phyloP scores from a whole-genome alignment of 1,139 yeast species.

The Nakaseomyces kungkrabaensis region DNA sequence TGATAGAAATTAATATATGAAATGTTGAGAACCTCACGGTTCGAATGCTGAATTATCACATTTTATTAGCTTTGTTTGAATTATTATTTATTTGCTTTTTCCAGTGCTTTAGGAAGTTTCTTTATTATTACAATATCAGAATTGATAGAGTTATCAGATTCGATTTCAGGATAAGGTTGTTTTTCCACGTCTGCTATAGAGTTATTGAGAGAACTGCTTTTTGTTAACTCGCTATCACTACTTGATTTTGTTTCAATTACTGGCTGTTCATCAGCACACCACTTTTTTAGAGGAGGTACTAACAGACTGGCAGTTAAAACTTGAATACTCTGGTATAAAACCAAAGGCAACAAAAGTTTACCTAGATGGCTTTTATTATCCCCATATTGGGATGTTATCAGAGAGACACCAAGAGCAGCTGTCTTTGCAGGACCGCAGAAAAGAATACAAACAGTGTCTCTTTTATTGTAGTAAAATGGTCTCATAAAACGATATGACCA shows the following conservation, averaged over 20 bases:
- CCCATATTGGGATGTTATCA: slow-evolving; percentile 74
- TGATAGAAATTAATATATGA: too few relatives aligned
- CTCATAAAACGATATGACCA: slow-evolving; percentile 35
- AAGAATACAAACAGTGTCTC: slow-evolving; percentile 70
- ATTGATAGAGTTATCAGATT: neutral
- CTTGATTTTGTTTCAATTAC: neutral
- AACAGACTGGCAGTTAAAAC: slow-evolving; percentile 66
- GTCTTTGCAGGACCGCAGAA: slow-evolving; percentile 90
- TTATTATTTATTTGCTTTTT: neutral
- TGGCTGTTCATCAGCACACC: slow-evolving; percentile 27
- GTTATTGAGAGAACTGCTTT: neutral
- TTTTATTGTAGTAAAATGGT: slow-evolving; percentile 61
- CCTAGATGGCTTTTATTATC: slow-evolving; percentile 52
- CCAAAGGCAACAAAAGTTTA: slow-evolving; percentile 66
- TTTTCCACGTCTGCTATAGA: neutral
- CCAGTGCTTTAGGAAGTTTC: neutral
- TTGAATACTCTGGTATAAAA: slow-evolving; percentile 78
- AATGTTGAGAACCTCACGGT: too few relatives aligned
- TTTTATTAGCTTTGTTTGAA: too few relatives aligned
- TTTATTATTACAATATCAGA: neutral
- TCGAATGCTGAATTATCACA: too few relatives aligned
- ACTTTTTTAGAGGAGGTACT: slow-evolving; percentile 52
- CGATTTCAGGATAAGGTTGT: neutral
- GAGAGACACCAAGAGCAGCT: slow-evolving; percentile 81
- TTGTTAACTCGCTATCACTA: neutral